phyloP scores from a whole-genome alignment of 2,329 filamentous ascomycete genomes.

The Monilinia vaccinii-corymbosi region DNA sequence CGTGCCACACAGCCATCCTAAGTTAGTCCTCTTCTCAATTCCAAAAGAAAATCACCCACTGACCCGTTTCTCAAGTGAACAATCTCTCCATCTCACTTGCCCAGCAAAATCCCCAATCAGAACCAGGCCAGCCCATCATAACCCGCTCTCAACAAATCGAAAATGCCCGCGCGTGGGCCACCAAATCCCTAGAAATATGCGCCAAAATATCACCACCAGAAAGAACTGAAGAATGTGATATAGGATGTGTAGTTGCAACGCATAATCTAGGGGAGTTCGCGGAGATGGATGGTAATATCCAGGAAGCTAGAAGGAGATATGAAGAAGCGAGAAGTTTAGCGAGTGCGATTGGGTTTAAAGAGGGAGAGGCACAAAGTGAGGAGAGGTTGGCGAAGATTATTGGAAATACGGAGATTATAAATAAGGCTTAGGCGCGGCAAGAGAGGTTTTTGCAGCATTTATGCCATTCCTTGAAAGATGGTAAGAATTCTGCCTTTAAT shows the following conservation, averaged over 20 bases:
- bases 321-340: constrained; percentile 57
- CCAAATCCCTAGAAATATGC: constrained; percentile 63
- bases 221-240: constrained; percentile 70
- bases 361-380: constrained; percentile 44
- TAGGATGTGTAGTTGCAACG: constrained; percentile 74
- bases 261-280: constrained; percentile 82
- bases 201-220: constrained; percentile 55
- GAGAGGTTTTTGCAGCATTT: neutral
- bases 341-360: constrained; percentile 41
- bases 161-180: constrained; percentile 68
- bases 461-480: neutral
- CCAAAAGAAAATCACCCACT: neutral
- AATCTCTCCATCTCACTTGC: constrained; percentile 68
- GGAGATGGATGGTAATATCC: constrained; percentile 58
- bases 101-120: constrained; percentile 34
- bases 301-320: constrained; percentile 59
- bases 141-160: constrained; percentile 55
- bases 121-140: constrained; percentile 32
- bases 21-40: constrained; percentile 40
- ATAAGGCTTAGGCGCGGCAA: neutral
- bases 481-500: neutral
- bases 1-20: constrained; percentile 72
- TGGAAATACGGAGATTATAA: neutral
- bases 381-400: constrained; percentile 36
- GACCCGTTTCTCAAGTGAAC: constrained; percentile 48